Evolutionary conservation across 495 filamentous ascomycete species (phyloP).

Genomic region (Pyrenopolyporus hunteri): DNA sequence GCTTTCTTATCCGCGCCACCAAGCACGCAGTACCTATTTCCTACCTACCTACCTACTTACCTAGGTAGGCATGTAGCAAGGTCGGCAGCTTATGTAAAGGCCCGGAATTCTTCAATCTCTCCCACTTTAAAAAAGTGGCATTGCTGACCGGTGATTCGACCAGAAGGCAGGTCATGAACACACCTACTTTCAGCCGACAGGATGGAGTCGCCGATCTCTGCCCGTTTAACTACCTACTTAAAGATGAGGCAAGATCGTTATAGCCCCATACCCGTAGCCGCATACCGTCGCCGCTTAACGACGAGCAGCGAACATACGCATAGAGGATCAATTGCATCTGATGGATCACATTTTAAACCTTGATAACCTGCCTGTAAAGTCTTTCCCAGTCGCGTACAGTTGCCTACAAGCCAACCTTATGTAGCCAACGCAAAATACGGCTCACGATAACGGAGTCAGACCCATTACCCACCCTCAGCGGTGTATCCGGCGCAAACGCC

Average conservation of each 20-base stretch:
- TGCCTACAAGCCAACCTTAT: too few species aligned
- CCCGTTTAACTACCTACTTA: neutral
- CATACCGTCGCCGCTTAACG: neutral
- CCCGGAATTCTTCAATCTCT: too few species aligned
- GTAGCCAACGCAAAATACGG: too few species aligned
- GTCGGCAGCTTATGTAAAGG: neutral
- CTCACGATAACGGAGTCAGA: too few species aligned
- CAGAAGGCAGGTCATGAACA: too few species aligned
- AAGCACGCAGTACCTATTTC: neutral
- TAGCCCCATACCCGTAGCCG: slow-evolving; percentile 4
- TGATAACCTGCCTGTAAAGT: neutral
- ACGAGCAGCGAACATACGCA: neutral
- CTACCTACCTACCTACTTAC: too few species aligned
- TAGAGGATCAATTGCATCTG: neutral
- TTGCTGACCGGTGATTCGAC: too few species aligned
- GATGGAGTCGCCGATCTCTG: neutral
- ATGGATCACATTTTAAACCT: neutral
- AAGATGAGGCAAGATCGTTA: neutral
- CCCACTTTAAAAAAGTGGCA: too few species aligned
- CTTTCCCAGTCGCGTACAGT: too few species aligned
- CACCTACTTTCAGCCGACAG: neutral
- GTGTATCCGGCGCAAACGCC: too few species aligned
- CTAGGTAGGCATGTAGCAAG: neutral
- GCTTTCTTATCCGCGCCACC: slow-evolving; percentile 3
- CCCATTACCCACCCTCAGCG: too few species aligned